phyloP scores from a whole-genome alignment of 176 grass and related monocot species.

The Puya raimondii region DNA sequence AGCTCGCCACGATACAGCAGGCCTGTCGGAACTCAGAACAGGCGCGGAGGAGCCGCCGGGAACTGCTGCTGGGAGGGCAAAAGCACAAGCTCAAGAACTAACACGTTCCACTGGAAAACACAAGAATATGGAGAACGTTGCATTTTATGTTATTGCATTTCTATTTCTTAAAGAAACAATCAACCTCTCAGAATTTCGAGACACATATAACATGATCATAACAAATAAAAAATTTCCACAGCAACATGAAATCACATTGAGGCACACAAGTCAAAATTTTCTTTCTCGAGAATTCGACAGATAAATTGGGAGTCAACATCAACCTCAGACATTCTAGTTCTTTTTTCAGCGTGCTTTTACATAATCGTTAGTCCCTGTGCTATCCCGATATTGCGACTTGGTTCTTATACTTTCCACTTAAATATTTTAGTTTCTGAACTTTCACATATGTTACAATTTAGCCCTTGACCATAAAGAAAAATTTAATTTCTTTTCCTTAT shows the following conservation, averaged over 20 bases:
- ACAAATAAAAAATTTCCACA: neutral
- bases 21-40: too few species aligned
- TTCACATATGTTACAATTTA: neutral
- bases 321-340: neutral
- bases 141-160: neutral
- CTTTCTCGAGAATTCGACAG: neutral
- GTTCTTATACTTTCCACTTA: neutral
- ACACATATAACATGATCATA: neutral
- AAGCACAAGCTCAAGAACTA: too few species aligned
- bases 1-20: too few species aligned
- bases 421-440: too few species aligned
- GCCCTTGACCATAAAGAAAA: neutral
- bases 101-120: too few species aligned
- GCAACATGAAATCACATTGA: neutral
- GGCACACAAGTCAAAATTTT: constrained; percentile 1
- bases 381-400: neutral
- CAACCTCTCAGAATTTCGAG: neutral
- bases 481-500: neutral
- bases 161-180: neutral
- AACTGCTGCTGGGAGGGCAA: too few species aligned
- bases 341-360: neutral
- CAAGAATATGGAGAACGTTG: too few species aligned
- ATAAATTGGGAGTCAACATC: neutral
- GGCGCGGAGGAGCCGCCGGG: too few species aligned
- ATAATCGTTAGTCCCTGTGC: neutral